Percentiles rank a stretch among this genome's conserved stretches.
These are phyloP conservation scores for Euphorbia tirucalli DNA, from an alignment of 345 rosid genomes.

Conservation along the genomic window DNA sequence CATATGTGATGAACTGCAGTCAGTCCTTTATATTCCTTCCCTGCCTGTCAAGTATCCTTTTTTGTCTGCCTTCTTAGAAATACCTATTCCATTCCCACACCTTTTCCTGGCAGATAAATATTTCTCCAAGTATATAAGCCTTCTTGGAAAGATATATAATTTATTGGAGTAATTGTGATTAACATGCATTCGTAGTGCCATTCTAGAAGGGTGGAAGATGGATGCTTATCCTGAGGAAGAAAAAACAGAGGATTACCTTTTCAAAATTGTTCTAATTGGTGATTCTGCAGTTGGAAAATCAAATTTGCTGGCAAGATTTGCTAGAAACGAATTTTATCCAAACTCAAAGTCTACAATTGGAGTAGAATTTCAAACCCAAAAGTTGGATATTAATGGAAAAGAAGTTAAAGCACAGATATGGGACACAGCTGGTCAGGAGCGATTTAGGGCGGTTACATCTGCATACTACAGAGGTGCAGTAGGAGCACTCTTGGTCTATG, in stretches of 20 bases:
- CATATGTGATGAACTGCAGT: conserved; percentile 17
- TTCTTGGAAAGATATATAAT: conserved; percentile 13
- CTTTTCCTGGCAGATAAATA: conserved; percentile 21
- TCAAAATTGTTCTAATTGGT: conserved; percentile 86
- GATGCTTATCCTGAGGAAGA: conserved; percentile 71
- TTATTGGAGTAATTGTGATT: conserved; percentile 19
- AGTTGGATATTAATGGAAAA: conserved; percentile 81
- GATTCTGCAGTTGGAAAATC: conserved; percentile 99
- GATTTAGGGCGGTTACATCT: conserved; percentile 95
- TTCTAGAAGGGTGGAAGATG: conserved; percentile 48
- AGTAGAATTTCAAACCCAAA: conserved; percentile 97
- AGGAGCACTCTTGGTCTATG: conserved; percentile 95
- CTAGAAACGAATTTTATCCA: conserved; percentile 89
- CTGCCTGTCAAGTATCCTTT: conserved; percentile 42
- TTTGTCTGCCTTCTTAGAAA: conserved; percentile 29
- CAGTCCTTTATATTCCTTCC: conserved; percentile 36
- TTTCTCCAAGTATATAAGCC: conserved; percentile 21
- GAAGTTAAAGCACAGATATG: conserved; percentile 97
- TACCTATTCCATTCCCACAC: conserved; percentile 23
- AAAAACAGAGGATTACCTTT: conserved; percentile 88
- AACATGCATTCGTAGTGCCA: conserved; percentile 46
- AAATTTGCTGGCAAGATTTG: conserved; percentile 95
- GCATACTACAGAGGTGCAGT: conserved; percentile 98
- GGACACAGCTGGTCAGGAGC: conserved; percentile 99
- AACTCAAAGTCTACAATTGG: conserved; percentile 96